Base-by-base conservation (phyloP, 805 yeast genomes). In the Suhomyces pyralidae region DNA sequence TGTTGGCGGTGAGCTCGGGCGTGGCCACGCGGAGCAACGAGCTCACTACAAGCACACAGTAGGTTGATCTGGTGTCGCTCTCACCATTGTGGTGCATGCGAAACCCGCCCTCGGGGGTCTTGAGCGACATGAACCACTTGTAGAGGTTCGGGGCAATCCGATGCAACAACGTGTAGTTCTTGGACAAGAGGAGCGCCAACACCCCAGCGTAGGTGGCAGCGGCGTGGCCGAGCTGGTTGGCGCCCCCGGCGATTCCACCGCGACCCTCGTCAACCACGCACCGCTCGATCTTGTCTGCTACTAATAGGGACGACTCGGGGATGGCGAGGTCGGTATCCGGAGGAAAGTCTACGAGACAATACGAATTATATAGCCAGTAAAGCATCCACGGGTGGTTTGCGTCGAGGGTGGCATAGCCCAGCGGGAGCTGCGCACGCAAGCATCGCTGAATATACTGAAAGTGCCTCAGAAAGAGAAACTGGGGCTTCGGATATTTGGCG, bases 341-440 rank as follows among this genome's bases (percentile, higher is more conserved):
- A 85, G 47, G 52, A 14, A 46, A 34, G 22, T 46, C 14, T 10
- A 71, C 51, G 22, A 71, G 32, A 9, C 45, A 40, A 26, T 60
- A 58, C 4, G 70, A 76, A 63, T 90, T 90, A 45, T 81, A 64
- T 6, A 86, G 69, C 99, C 99, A 94, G 65, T 88, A 93, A 1
- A 88, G 53, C 62, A 93, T 71, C 98, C 98, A 94, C 0, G 96
- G 84, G 55, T 86, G 91, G n/a, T 94, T 88, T 0, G 97, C 94
- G 67, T 93, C 97, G 46, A 90, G 73, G 0, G 79, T 78, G 3
- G 67, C 63, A 65, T 79, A 86, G 7, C 66, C 71, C 2, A 69
- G 56, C 0, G 91, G 88, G 25, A 88, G 73, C 15, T 77, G 70
- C 9, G 68, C 63, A 8, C 64, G 58, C 22, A 83, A 68, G 17